Evolutionary conservation across 1,284 basidiomycete genomes (phyloP), one percentile per base, ranked within the genome.

Genomic region (Malassezia brasiliensis): DNA sequence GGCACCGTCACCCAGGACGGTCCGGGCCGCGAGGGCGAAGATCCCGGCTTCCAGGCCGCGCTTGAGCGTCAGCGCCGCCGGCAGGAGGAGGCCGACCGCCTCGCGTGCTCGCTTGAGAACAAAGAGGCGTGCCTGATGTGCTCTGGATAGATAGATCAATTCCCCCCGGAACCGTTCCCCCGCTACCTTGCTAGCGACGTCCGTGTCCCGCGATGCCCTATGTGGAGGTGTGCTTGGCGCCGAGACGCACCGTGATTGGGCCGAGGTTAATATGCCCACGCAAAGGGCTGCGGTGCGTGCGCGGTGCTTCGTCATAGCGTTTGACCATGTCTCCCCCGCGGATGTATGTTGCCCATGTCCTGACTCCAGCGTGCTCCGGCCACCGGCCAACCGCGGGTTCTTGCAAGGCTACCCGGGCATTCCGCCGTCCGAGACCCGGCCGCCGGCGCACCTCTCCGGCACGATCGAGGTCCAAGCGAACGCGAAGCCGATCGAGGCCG

Each of bases 71-170:
- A 85, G 65, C 80, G 81, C 59, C 82, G 84, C 52, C 80, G 85
- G n/a, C 84, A 90, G 77, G 75, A 83, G 9, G 89, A 88, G 73
- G 83, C 87, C 52, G 90, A 83, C 11, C 84, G 85, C 76, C 75
- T 93, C 52, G 75, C 81, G 68, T 93, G 90, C 72, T 87, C 85
- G 47, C 61, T 93, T 36, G 87, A 90, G 76, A 93, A 93, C 77
- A 88, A 88, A 45, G 77, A 76, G 6, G 73, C 70, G 0, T 76
- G 74, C 59, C 58, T 71, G 30, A 74, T 72, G 69, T 70, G 68
- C 51, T 67, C 65, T 10, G 67, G 68, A n/a, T 70, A 56, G 41
- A 8, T 38, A 20, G 19, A 11, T 34, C 3, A 15, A 15, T 17
- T 28, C 4, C 25, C 25, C 25, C 25, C 25, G 25, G 25, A 28